Conservation (phyloP, 2,329 filamentous ascomycete genomes). For the Macrophomina tecta region DNA sequence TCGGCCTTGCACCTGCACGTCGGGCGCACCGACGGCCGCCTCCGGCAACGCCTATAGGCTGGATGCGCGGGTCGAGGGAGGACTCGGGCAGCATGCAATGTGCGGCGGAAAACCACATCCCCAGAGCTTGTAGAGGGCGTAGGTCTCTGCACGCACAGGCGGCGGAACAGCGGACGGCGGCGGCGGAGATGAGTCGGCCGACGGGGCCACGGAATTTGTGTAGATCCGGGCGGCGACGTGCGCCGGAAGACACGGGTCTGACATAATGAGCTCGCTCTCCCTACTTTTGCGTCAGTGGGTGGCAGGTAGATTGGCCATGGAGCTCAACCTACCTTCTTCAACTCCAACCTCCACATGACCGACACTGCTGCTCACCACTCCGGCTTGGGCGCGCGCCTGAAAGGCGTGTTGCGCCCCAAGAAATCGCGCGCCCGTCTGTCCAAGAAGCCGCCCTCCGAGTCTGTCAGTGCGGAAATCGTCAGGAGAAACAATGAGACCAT, state of each 20-base stretch:
- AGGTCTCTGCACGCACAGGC: neutral
- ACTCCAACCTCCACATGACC: slow-evolving; percentile 16
- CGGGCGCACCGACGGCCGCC: neutral
- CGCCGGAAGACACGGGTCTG: slow-evolving; percentile 21
- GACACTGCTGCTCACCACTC: slow-evolving; percentile 15
- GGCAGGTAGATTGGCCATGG: slow-evolving; percentile 2
- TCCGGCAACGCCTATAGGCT: slow-evolving; percentile 11
- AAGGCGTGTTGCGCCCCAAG: slow-evolving; percentile 17
- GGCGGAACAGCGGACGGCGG: neutral
- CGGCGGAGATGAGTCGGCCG: slow-evolving; percentile 21
- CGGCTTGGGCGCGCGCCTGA: slow-evolving; percentile 18
- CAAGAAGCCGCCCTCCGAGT: slow-evolving; percentile 25
- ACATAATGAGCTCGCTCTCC: slow-evolving; percentile 27
- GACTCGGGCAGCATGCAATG: neutral
- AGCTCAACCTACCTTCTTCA: slow-evolving; percentile 11
- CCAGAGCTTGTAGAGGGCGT: neutral
- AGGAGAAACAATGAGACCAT: slow-evolving; percentile 24
- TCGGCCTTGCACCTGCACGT: slow-evolving; percentile 6
- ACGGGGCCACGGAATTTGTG: slow-evolving; percentile 10
- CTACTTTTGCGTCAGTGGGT: neutral
- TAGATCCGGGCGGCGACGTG: slow-evolving; percentile 13
- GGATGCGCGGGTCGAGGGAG: neutral
- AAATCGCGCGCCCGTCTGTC: slow-evolving; percentile 20
- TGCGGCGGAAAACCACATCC: neutral
- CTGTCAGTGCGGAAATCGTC: slow-evolving; percentile 18